Conservation (phyloP, 2,329 filamentous ascomycete species). For the Calonectria pauciramosa region DNA sequence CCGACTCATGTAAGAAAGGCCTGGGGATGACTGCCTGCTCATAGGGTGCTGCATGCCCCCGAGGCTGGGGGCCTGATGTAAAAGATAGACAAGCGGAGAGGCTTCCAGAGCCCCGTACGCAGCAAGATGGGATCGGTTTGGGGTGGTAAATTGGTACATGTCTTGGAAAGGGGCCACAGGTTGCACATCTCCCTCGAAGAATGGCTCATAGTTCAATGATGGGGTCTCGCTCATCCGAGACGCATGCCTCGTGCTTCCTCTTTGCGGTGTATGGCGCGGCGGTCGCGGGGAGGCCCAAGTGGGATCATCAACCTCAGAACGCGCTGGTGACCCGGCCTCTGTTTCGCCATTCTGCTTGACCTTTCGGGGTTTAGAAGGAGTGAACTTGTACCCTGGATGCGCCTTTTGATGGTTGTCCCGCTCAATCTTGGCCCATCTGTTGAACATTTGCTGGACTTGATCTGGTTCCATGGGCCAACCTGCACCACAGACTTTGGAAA, state of each 20-base stretch:
- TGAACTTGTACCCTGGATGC: constrained; percentile 95
- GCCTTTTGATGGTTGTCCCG: constrained; percentile 86
- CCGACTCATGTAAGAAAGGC: background rate
- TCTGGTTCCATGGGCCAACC: constrained; percentile 88
- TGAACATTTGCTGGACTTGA: constrained; percentile 81
- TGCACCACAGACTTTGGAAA: constrained; percentile 87
- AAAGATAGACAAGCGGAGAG: constrained; percentile 28
- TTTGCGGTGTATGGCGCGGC: background rate
- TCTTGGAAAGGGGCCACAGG: constrained; percentile 27
- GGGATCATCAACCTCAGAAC: constrained; percentile 39
- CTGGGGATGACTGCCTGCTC: constrained; percentile 39
- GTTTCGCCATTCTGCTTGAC: constrained; percentile 51
- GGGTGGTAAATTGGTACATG: constrained; percentile 33
- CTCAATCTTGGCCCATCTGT: constrained; percentile 83
- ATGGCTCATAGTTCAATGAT: constrained; percentile 31
- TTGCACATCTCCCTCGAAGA: constrained; percentile 7
- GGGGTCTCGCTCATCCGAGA: constrained; percentile 37
- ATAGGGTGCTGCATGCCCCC: constrained; percentile 24
- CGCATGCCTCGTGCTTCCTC: constrained; percentile 24
- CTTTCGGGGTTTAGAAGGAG: constrained; percentile 77
- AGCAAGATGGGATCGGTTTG: constrained; percentile 22
- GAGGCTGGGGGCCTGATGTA: constrained; percentile 20
- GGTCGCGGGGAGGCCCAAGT: constrained; percentile 36
- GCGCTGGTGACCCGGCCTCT: constrained; percentile 25
- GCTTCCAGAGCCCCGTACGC: constrained; percentile 33